These are phyloP conservation scores for Ensete glaucum DNA, from an alignment of 176 grass and related monocot species.

Conservation along the genomic window DNA sequence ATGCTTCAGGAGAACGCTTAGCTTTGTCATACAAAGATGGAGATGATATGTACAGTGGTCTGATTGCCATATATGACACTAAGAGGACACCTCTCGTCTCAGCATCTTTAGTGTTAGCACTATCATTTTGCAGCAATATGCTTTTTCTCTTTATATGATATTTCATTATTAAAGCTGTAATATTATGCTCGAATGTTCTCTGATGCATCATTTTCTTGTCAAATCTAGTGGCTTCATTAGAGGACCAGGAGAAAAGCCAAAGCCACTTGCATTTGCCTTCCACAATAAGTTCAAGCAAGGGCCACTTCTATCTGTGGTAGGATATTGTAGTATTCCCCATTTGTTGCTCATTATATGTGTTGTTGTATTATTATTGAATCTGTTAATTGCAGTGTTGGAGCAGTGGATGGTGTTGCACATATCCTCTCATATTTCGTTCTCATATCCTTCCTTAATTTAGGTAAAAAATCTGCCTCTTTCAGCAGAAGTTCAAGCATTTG, in stretches of 20 bases:
- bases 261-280: constrained; percentile 76
- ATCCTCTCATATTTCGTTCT: constrained; percentile 68
- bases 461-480: constrained; percentile 15
- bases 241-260: constrained; percentile 74
- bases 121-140: constrained; percentile 4
- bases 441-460: constrained; percentile 26
- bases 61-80: constrained; percentile 88
- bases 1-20: constrained; percentile 79
- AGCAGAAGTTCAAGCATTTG: not conserved
- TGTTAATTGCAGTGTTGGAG: constrained; percentile 71
- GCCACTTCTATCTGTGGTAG: constrained; percentile 87
- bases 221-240: constrained; percentile 82
- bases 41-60: constrained; percentile 62
- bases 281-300: constrained; percentile 95
- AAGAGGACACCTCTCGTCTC: constrained; percentile 68
- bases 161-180: not conserved
- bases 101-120: constrained; percentile 70
- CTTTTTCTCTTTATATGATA: not conserved
- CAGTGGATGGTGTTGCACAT: constrained; percentile 90
- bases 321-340: not conserved
- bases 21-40: constrained; percentile 82
- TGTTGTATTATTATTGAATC: not conserved
- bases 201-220: constrained; percentile 18
- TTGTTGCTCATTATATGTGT: not conserved
- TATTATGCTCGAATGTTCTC: not conserved